Evolutionary conservation across 2,329 filamentous ascomycete species (phyloP).

Genomic region (Epichloe brachyelytri): DNA sequence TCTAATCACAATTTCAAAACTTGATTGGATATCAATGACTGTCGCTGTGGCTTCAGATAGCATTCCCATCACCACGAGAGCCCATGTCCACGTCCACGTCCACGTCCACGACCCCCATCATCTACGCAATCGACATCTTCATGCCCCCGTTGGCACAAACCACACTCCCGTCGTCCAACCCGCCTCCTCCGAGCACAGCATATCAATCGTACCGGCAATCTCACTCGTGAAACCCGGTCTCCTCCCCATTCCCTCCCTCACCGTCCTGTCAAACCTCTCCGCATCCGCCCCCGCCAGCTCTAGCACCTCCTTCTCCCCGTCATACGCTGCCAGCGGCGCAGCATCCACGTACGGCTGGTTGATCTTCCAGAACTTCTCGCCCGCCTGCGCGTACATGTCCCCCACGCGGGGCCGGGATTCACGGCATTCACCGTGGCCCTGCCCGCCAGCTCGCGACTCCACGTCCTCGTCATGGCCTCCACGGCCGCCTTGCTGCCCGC

Average conservation of each 20-base stretch:
- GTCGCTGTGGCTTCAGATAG: too few species aligned
- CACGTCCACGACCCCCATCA: too few species aligned
- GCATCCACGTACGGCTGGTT: conserved; percentile 26
- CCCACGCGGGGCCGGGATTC: conserved; percentile 43
- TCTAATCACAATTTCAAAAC: background rate
- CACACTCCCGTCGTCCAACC: conserved; percentile 57
- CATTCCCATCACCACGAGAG: too few species aligned
- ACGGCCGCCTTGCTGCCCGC: conserved; percentile 45
- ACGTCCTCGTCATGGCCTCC: conserved; percentile 46
- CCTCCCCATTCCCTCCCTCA: conserved; percentile 20
- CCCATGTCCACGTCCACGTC: too few species aligned
- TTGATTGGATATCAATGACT: background rate
- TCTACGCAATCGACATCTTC: conserved; percentile 24
- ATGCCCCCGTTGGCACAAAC: conserved; percentile 55
- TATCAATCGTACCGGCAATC: conserved; percentile 56
- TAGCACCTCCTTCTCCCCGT: conserved; percentile 19
- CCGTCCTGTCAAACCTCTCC: conserved; percentile 20
- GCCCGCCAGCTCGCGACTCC: conserved; percentile 42
- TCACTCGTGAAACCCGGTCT: conserved; percentile 31
- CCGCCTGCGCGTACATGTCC: conserved; percentile 33
- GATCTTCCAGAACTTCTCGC: conserved; percentile 22
- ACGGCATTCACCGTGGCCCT: conserved; percentile 42
- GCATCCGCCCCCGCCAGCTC: conserved; percentile 18
- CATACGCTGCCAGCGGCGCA: conserved; percentile 21
- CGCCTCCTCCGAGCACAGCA: conserved; percentile 54